Base-by-base conservation (phyloP, 805 yeast species). In the Maudiozyma pseudohumilis region DNA sequence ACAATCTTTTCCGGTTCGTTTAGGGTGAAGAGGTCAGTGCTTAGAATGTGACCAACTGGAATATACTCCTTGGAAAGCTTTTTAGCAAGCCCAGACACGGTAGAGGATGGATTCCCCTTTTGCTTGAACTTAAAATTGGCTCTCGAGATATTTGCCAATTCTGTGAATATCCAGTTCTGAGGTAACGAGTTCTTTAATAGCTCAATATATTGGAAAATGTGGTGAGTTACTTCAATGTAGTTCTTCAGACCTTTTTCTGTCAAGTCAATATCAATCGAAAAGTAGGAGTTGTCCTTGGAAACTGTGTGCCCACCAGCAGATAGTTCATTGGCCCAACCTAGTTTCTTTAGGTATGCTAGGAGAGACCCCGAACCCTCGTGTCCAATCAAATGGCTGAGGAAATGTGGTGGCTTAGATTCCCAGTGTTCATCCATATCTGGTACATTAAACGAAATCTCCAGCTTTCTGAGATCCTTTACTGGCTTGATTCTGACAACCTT, bases 301-400 rank as follows among this genome's bases (percentile, higher is more conserved):
- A 80, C 69, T 25, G 73, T 70, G 46, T 75, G 69, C 29, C 74
- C 69, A 7, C 95, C 95, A 24, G 87, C 76, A 26, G 86, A 74
- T 36, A 89, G 67, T 13, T 74, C 79, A 47, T 74, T 80, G 6
- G 89, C 95, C 86, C 88, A 83, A 11, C 88, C 82, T 45, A 71
- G 64, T 24, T 63, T 55, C 60, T 86, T 89, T 46, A 89, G 70
- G 45, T 68, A 70, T 39, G 77, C 72, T 25, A 86, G 66, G 15
- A 89, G 57, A 2, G 96, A 86, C 2, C 97, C 97, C 34, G 78
- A 69, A 34, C 92, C 83, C 63, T 89, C 98, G 59, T 89, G 97
- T 29, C 97, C 97, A 34, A 89, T 63, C 37, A 92, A 65, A 57
- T 92, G 96, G 16, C 88, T 74, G 46, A 65, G 71, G 59, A 86